Conservation (phyloP, 495 filamentous ascomycete genomes). For the Penicillium soppii region DNA sequence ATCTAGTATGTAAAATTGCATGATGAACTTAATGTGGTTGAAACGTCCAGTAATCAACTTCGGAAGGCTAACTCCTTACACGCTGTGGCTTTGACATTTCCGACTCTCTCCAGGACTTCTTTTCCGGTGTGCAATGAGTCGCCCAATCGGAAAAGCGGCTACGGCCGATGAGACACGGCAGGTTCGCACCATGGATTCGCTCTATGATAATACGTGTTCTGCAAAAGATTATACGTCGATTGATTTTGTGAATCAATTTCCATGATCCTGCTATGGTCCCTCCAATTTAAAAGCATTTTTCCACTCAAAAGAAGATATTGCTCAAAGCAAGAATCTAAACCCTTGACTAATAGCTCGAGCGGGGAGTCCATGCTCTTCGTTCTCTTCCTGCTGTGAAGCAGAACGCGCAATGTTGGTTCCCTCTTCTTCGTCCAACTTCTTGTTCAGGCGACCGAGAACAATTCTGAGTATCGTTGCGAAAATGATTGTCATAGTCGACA, state of each 20-base stretch:
- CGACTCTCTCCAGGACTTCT: not conserved
- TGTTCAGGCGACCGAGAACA: conserved; percentile 28
- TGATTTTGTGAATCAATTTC: too few species aligned
- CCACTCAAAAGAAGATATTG: not conserved
- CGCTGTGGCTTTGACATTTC: not conserved
- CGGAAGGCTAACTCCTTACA: too few species aligned
- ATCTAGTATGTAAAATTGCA: too few species aligned
- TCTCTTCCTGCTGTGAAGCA: not conserved
- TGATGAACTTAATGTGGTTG: too few species aligned
- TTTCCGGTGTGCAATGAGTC: not conserved
- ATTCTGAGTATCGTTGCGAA: conserved; percentile 21
- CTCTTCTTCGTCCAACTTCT: conserved; percentile 31
- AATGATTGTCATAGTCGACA: conserved; percentile 19
- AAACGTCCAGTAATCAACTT: too few species aligned
- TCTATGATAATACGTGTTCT: too few species aligned
- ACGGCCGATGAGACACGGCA: not conserved
- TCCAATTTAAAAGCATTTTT: too few species aligned
- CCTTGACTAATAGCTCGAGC: conserved; percentile 9
- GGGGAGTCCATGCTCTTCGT: conserved; percentile 15
- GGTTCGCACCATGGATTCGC: too few species aligned
- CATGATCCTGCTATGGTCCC: too few species aligned
- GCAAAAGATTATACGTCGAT: too few species aligned
- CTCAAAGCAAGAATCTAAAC: conserved; percentile 17
- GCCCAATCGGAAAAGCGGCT: not conserved
- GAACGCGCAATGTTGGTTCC: conserved; percentile 3